Percentiles rank a stretch among this genome's conserved stretches.
These are phyloP conservation scores for Termitomyces sp. DNA, from an alignment of 768 basidiomycete species.

Conservation along the genomic window DNA sequence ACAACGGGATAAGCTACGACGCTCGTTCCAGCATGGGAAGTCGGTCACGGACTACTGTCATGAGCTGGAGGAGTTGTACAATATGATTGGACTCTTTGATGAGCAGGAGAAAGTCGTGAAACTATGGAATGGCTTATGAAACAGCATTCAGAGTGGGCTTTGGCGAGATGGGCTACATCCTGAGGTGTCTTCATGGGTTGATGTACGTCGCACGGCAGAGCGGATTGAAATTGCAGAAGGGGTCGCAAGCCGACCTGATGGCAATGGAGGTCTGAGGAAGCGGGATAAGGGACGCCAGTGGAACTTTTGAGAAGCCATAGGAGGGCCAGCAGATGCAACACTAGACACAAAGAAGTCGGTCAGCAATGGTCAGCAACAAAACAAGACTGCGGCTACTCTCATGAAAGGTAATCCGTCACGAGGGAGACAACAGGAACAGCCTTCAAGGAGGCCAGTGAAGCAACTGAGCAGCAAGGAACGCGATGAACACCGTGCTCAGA, in stretches of 20 bases:
- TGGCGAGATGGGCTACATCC: no score
- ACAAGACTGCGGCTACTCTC: no score
- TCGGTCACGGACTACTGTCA: constrained; percentile 27
- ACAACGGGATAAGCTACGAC: constrained; percentile 23
- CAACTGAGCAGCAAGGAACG: background rate
- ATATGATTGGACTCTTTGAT: constrained; percentile 25
- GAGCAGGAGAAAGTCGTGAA: background rate
- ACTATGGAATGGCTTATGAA: constrained; percentile 12
- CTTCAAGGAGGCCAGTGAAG: background rate
- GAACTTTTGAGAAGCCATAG: no score
- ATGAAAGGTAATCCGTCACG: background rate
- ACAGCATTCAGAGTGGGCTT: background rate
- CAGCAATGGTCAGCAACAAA: no score
- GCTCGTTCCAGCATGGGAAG: constrained; percentile 21
- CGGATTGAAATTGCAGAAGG: no score
- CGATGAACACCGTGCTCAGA: background rate
- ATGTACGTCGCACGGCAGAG: no score
- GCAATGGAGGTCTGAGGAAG: no score
- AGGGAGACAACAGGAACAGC: background rate
- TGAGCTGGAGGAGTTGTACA: constrained; percentile 15
- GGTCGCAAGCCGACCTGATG: no score
- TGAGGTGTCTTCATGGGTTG: no score
- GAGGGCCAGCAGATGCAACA: no score
- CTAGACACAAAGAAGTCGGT: no score
- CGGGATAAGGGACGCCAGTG: no score